Conservation (phyloP, 2,329 filamentous ascomycete genomes). For the Epichloe gansuensis region DNA sequence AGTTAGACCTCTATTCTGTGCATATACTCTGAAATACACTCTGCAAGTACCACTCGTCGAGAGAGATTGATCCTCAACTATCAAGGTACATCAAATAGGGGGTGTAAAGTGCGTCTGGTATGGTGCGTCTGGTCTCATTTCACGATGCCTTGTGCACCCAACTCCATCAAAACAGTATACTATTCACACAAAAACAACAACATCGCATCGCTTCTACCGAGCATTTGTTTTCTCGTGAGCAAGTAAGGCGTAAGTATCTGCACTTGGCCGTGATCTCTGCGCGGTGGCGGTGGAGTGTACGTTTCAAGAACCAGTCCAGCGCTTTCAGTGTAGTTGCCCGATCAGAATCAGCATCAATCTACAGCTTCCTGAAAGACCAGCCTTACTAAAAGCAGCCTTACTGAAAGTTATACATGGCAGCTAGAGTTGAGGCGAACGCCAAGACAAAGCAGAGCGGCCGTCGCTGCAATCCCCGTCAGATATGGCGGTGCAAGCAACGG, state of each 20-base stretch:
- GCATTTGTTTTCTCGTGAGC: background rate
- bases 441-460: background rate
- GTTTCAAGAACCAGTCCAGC: background rate
- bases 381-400: background rate
- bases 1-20: too few species aligned
- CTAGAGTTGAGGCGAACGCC: background rate
- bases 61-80: too few species aligned
- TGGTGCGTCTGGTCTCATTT: background rate
- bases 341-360: background rate
- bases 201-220: too few species aligned
- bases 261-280: background rate
- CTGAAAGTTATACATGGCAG: background rate
- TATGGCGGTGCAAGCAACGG: background rate
- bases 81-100: too few species aligned
- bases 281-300: background rate
- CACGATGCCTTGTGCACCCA: background rate
- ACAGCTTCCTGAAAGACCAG: background rate
- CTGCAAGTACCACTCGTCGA: too few species aligned
- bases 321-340: background rate
- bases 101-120: background rate
- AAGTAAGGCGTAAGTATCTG: background rate
- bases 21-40: too few species aligned
- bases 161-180: background rate
- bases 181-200: background rate
- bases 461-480: background rate